A percentile compares a stretch with the other conserved stretches of the same genome.
phyloP scores from a whole-genome alignment of 345 rosid genomes.

The Moricandia arvensis region DNA sequence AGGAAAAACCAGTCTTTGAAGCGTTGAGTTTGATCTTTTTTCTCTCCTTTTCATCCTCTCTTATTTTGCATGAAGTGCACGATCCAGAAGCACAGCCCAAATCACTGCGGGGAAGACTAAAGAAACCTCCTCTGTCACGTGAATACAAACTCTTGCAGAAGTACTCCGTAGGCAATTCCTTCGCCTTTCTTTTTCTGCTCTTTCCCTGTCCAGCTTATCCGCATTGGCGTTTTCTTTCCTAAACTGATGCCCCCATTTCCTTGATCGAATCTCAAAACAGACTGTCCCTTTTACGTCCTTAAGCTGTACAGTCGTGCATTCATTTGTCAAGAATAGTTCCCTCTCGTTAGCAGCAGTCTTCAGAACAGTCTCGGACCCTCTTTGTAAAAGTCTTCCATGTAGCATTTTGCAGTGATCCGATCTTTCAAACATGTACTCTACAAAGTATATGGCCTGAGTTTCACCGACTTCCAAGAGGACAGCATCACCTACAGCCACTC shows the following conservation, averaged over 20 bases:
- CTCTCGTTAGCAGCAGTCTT: conserved; percentile 61
- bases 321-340: conserved; percentile 57
- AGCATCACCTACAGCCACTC: conserved; percentile 50
- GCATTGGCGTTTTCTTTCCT: conserved; percentile 44
- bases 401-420: conserved; percentile 49
- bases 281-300: conserved; percentile 46
- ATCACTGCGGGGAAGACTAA: conserved; percentile 45
- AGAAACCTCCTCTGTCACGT: conserved; percentile 72
- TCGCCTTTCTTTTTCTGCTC: conserved; percentile 54
- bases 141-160: conserved; percentile 65
- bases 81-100: conserved; percentile 55
- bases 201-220: conserved; percentile 50
- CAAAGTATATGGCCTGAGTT: conserved; percentile 50
- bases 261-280: conserved; percentile 42
- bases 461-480: conserved; percentile 43
- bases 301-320: conserved; percentile 48
- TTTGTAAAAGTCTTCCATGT: conserved; percentile 58
- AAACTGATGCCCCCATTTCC: conserved; percentile 67
- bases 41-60: conserved; percentile 38
- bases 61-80: conserved; percentile 52
- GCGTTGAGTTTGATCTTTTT: conserved; percentile 39
- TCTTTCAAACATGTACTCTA: conserved; percentile 66
- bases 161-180: conserved; percentile 54
- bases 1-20: conserved; percentile 39
- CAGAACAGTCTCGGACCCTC: conserved; percentile 62